Conservation (phyloP, 768 basidiomycete species). For the Lepiota venenata region DNA sequence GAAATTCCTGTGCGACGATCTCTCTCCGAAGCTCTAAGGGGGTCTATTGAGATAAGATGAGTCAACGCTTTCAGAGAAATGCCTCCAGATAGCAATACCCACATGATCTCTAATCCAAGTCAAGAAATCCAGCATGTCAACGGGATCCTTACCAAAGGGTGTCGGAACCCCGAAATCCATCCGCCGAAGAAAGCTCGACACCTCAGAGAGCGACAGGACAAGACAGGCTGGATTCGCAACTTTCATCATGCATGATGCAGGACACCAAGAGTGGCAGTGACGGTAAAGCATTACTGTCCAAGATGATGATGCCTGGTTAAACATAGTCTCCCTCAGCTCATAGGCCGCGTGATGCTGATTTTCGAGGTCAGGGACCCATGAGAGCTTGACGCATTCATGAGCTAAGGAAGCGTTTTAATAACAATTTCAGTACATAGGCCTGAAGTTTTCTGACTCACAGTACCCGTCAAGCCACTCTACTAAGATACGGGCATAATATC, state of each 20-base stretch:
- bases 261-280: neutral
- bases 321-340: neutral
- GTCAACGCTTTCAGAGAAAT: neutral
- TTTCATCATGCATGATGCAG: neutral
- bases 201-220: neutral
- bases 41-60: neutral
- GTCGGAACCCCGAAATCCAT: neutral
- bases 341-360: neutral
- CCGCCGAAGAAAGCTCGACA: neutral
- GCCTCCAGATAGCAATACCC: neutral
- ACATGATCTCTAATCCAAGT: conserved; percentile 2
- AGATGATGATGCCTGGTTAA: neutral
- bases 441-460: neutral
- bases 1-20: neutral
- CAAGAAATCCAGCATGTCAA: neutral
- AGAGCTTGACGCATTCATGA: neutral
- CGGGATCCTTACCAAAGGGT: neutral
- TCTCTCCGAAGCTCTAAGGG: conserved; percentile 3
- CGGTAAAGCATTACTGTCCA: neutral
- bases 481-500: neutral
- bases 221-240: neutral
- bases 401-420: neutral
- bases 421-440: neutral
- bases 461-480: neutral
- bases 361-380: neutral